Evolutionary conservation across 164 flowering plant genomes (phyloP).

Genomic region (Stephania yunnanensis): DNA sequence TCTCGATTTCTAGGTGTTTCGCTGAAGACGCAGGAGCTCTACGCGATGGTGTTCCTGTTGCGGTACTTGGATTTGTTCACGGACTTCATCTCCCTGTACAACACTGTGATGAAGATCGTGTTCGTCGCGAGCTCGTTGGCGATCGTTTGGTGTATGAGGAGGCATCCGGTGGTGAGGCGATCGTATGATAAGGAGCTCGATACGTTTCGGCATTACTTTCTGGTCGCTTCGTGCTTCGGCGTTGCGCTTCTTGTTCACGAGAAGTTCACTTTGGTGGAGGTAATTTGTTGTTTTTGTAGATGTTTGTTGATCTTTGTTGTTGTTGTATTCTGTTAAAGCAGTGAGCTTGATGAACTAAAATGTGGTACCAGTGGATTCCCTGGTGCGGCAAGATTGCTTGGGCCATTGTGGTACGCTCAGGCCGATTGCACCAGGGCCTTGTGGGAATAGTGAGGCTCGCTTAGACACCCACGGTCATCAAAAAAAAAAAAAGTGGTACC

Average conservation of each 20-base stretch:
- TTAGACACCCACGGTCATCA: too few relatives aligned
- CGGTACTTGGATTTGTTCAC: conserved; percentile 83
- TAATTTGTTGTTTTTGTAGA: conserved; percentile 13
- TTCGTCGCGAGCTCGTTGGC: conserved; percentile 69
- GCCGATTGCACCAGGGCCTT: too few relatives aligned
- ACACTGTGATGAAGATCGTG: conserved; percentile 80
- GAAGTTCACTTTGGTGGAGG: conserved; percentile 74
- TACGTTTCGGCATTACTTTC: conserved; percentile 70
- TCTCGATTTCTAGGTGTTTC: conserved; percentile 54
- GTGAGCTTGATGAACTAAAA: too few relatives aligned
- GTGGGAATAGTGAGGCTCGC: too few relatives aligned
- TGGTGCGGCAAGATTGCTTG: too few relatives aligned
- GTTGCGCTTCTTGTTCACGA: conserved; percentile 63
- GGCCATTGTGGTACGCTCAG: too few relatives aligned
- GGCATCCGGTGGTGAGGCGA: conserved; percentile 47
- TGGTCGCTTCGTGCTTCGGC: conserved; percentile 35
- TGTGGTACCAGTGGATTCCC: too few relatives aligned
- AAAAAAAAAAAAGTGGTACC: too few relatives aligned
- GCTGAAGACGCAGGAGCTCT: conserved; percentile 88
- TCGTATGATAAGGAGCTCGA: conserved; percentile 72
- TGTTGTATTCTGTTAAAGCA: background rate
- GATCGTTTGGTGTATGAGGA: conserved; percentile 84
- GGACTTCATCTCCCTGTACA: conserved; percentile 70
- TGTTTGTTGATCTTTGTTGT: background rate
- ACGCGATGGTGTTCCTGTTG: conserved; percentile 66